Percentiles rank a stretch among this genome's conserved stretches.
phyloP scores from a whole-genome alignment of 2,329 filamentous ascomycete species.

The Lachnellula suecica region DNA sequence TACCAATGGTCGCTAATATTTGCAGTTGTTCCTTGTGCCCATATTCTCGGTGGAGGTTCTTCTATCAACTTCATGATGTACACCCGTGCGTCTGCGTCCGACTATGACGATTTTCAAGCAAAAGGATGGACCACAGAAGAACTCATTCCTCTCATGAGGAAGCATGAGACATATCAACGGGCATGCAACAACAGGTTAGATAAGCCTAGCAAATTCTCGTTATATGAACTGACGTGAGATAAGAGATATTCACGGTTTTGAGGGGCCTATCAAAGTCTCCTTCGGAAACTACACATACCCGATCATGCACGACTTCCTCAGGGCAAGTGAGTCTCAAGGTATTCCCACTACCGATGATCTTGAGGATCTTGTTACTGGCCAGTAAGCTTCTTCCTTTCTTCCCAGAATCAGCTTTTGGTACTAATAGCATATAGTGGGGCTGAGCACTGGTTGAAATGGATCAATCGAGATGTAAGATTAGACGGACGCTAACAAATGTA shows the following conservation, averaged over 20 bases:
- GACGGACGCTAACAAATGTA: neutral
- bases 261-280: slow-evolving; percentile 67
- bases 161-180: slow-evolving; percentile 55
- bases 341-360: slow-evolving; percentile 76
- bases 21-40: slow-evolving; percentile 38
- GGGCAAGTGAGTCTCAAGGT: slow-evolving; percentile 70
- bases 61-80: slow-evolving; percentile 61
- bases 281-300: slow-evolving; percentile 68
- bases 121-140: slow-evolving; percentile 53
- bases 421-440: slow-evolving; percentile 49
- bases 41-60: slow-evolving; percentile 62
- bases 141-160: slow-evolving; percentile 53
- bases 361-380: slow-evolving; percentile 66
- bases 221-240: neutral
- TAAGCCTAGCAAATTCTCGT: too few species aligned
- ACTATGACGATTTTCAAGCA: slow-evolving; percentile 54
- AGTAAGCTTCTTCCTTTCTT: slow-evolving; percentile 28
- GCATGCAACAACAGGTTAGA: slow-evolving; percentile 55
- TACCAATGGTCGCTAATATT: slow-evolving; percentile 31
- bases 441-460: slow-evolving; percentile 86
- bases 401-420: neutral
- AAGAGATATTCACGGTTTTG: slow-evolving; percentile 70
- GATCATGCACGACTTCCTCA: slow-evolving; percentile 78
- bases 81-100: slow-evolving; percentile 42
- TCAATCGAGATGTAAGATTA: slow-evolving; percentile 60